These are phyloP conservation scores for Alectoria sarmentosa DNA, from an alignment of 495 filamentous ascomycete genomes.

Conservation along the genomic window DNA sequence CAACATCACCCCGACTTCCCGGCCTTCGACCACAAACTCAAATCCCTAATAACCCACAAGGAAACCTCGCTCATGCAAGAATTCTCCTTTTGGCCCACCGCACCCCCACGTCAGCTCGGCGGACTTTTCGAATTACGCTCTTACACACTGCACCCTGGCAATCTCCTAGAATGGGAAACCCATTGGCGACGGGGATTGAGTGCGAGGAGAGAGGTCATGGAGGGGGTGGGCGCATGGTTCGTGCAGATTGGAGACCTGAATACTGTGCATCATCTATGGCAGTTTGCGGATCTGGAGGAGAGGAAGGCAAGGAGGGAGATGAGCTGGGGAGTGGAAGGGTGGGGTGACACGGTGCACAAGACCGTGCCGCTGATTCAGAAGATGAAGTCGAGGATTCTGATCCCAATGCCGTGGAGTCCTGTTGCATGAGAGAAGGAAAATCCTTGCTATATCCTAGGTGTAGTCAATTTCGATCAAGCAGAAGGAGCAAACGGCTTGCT, in stretches of 20 bases:
- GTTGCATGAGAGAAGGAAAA: slow-evolving; percentile 50
- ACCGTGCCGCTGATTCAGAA: slow-evolving; percentile 93
- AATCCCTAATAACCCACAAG: slow-evolving; percentile 72
- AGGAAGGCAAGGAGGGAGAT: slow-evolving; percentile 84
- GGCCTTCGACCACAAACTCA: slow-evolving; percentile 74
- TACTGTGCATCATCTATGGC: slow-evolving; percentile 97
- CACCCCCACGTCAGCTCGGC: slow-evolving; percentile 78
- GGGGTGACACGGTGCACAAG: slow-evolving; percentile 97
- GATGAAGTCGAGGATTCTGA: slow-evolving; percentile 90
- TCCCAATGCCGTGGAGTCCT: slow-evolving; percentile 94
- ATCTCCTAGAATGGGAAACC: slow-evolving; percentile 95
- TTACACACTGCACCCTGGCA: slow-evolving; percentile 92
- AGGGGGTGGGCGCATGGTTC: slow-evolving; percentile 97
- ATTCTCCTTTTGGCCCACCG: slow-evolving; percentile 98
- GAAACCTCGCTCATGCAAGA: slow-evolving; percentile 95
- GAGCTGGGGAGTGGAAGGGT: slow-evolving; percentile 92
- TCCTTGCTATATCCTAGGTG: slow-evolving; percentile 1
- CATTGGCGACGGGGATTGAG: slow-evolving; percentile 93
- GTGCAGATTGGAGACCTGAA: slow-evolving; percentile 97
- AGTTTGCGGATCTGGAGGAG: slow-evolving; percentile 94
- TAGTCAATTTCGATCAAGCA: background rate
- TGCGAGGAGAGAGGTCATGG: slow-evolving; percentile 92
- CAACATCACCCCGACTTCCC: slow-evolving; percentile 70
- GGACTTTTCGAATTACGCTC: slow-evolving; percentile 95
- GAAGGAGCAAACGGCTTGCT: background rate